Conservation (phyloP, 139 green algal species). For the Chlorella sp. region DNA sequence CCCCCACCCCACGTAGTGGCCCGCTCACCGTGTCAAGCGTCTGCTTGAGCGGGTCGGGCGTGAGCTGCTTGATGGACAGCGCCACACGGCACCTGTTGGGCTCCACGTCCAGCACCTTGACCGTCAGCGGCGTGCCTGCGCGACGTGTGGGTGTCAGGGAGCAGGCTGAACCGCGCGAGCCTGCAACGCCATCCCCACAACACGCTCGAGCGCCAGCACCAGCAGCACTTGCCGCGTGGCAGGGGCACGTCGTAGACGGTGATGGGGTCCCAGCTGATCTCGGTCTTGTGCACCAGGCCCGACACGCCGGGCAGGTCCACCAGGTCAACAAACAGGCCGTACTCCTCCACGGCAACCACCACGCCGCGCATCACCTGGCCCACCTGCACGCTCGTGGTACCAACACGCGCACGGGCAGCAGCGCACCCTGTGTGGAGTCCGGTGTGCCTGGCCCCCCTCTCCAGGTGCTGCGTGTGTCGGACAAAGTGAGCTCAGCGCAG, state of each 20-base stretch:
- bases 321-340: constrained; percentile 21
- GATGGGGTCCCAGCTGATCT: constrained; percentile 23
- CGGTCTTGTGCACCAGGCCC: constrained; percentile 21
- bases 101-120: constrained; percentile 27
- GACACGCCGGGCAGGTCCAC: constrained; percentile 12
- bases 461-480: too few species aligned
- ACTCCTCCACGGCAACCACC: constrained; percentile 18
- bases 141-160: too few species aligned
- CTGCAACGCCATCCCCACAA: too few species aligned
- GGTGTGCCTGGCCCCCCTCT: too few species aligned
- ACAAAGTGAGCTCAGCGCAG: too few species aligned
- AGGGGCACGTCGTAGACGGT: too few species aligned
- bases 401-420: too few species aligned
- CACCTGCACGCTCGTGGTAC: too few species aligned
- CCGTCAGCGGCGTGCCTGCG: constrained; percentile 16
- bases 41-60: constrained; percentile 51
- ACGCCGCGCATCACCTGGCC: constrained; percentile 4
- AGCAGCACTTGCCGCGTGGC: too few species aligned
- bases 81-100: constrained; percentile 16
- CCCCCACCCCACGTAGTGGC: neutral
- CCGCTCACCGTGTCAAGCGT: neutral
- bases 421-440: too few species aligned
- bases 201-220: too few species aligned
- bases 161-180: too few species aligned
- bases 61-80: constrained; percentile 30